These are phyloP conservation scores for Leptographium radiaticola DNA, from an alignment of 2,329 filamentous ascomycete species.

Conservation along the genomic window DNA sequence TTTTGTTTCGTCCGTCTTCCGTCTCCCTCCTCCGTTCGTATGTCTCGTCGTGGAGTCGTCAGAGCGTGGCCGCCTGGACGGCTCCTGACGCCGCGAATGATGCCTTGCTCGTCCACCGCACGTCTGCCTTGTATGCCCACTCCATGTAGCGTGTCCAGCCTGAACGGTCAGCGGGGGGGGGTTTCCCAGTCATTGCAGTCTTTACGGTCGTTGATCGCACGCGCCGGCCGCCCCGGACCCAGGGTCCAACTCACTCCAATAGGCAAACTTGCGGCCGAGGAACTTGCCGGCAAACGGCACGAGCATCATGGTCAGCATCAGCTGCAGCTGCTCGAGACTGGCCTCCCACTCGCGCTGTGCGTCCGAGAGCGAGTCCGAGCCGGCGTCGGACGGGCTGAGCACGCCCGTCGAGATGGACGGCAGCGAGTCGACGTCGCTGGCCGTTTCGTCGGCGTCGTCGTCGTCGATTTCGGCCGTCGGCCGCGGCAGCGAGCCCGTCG, in stretches of 20 bases:
- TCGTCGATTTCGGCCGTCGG: background rate
- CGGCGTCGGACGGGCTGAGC: conserved; percentile 15
- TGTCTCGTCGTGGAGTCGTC: no score
- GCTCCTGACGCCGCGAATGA: conserved; percentile 51
- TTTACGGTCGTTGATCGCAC: background rate
- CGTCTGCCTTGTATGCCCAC: conserved; percentile 75
- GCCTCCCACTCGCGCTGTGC: conserved; percentile 93
- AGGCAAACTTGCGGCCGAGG: conserved; percentile 86
- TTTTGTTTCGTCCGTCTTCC: no score
- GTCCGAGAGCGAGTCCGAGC: conserved; percentile 55
- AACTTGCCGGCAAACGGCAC: conserved; percentile 93
- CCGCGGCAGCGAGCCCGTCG: conserved; percentile 11
- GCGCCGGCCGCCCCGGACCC: no score
- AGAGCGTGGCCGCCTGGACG: conserved; percentile 39
- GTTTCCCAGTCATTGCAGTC: no score
- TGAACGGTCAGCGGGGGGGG: conserved; percentile 21
- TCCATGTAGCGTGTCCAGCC: conserved; percentile 91
- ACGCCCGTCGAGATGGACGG: conserved; percentile 44
- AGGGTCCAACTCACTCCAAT: conserved; percentile 76
- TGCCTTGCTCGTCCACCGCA: conserved; percentile 50
- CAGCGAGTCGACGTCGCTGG: conserved; percentile 50
- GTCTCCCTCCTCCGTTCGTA: background rate
- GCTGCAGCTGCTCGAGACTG: conserved; percentile 83
- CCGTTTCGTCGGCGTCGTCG: conserved; percentile 24
- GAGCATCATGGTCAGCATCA: conserved; percentile 86